These are phyloP conservation scores for Aspergillus saccharolyticus DNA, from an alignment of 495 filamentous ascomycete species.

Conservation along the genomic window DNA sequence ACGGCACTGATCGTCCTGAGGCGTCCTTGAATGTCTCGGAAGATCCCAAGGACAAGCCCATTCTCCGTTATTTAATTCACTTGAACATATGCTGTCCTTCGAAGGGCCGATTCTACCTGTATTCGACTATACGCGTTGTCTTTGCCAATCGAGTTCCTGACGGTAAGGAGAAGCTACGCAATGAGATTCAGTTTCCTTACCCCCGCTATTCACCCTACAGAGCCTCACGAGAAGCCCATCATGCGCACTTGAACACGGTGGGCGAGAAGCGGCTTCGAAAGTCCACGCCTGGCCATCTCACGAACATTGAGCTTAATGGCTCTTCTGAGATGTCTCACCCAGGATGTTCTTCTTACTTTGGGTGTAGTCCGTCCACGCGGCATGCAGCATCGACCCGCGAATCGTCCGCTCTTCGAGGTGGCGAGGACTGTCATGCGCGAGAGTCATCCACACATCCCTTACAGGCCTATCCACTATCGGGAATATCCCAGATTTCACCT, in stretches of 20 bases:
- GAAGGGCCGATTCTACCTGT: conserved; percentile 79
- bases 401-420: neutral
- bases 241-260: conserved; percentile 28
- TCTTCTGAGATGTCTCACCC: neutral
- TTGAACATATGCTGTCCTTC: conserved; percentile 88
- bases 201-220: conserved; percentile 85
- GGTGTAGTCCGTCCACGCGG: neutral
- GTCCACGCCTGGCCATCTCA: conserved; percentile 51
- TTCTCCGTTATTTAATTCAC: conserved; percentile 87
- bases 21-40: conserved; percentile 34
- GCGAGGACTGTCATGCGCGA: neutral
- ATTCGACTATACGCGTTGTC: conserved; percentile 89
- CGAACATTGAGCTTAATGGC: conserved; percentile 20
- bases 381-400: neutral
- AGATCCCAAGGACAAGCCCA: conserved; percentile 64
- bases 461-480: conserved; percentile 18
- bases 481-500: conserved; percentile 21
- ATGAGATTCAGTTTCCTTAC: conserved; percentile 85
- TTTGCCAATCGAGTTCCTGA: conserved; percentile 98
- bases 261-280: conserved; percentile 54
- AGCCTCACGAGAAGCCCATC: conserved; percentile 46
- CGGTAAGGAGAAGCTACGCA: conserved; percentile 87
- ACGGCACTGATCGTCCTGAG: conserved; percentile 40
- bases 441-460: conserved; percentile 18
- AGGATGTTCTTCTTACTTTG: neutral